A percentile compares a stretch with the other conserved stretches of the same genome.
These are phyloP conservation scores for Aspergillus sp. DNA, from an alignment of 2,329 filamentous ascomycete genomes.

Conservation along the genomic window DNA sequence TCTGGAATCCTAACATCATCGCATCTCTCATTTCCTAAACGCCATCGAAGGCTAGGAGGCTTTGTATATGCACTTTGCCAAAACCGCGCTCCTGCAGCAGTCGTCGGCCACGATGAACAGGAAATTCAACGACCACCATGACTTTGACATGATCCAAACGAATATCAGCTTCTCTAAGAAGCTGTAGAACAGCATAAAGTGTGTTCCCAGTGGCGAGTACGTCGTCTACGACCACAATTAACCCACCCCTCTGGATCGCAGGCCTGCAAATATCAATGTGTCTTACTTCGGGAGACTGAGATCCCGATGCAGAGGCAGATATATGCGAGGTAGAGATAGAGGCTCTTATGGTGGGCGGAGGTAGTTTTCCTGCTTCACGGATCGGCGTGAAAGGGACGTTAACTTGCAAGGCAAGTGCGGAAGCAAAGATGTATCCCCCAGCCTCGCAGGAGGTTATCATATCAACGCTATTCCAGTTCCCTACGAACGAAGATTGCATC, in stretches of 20 bases:
- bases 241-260: constrained; percentile 40
- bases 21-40: constrained; percentile 20
- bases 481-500: constrained; percentile 47
- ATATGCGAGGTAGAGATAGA: constrained; percentile 49
- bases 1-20: no score
- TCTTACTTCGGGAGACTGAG: constrained; percentile 19
- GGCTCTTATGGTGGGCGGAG: constrained; percentile 55
- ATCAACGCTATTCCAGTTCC: constrained; percentile 50
- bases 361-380: constrained; percentile 59
- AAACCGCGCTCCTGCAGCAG: constrained; percentile 50
- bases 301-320: constrained; percentile 47
- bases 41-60: constrained; percentile 54
- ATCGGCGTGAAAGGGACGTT: constrained; percentile 51
- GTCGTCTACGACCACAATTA: constrained; percentile 61
- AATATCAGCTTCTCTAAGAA: constrained; percentile 50
- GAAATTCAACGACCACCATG: constrained; percentile 60
- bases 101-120: constrained; percentile 53
- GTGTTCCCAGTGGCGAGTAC: constrained; percentile 59
- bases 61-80: constrained; percentile 52
- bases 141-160: constrained; percentile 42
- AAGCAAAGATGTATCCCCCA: constrained; percentile 58
- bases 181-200: constrained; percentile 52
- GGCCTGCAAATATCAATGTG: constrained; percentile 53
- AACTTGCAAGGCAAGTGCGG: constrained; percentile 48
- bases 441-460: constrained; percentile 56